Evolutionary conservation across 2,329 filamentous ascomycete genomes (phyloP), one percentile per base, ranked within the genome.

Genomic region (Ceratocystis eucalypticola): DNA sequence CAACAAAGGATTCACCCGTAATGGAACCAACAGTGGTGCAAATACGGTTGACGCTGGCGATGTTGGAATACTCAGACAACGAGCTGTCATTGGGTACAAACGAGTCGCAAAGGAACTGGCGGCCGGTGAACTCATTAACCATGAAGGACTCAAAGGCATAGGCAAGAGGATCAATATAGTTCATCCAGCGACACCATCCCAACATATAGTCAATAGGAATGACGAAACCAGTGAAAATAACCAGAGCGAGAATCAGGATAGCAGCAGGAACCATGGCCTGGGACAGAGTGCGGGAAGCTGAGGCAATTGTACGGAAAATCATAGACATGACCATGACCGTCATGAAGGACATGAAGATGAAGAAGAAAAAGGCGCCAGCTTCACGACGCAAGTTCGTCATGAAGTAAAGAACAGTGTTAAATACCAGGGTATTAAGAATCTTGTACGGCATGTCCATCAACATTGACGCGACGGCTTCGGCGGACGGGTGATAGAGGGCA

Each of bases 391-490:
- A 78, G 69, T 91, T 88, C 0, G 89, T 88, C 84, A 96, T 87
- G 76, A 96, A 96, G 77, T 96, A 96, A 2, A 96, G 76, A 1
- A 84, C 80, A 41, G 92, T 64, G 73, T 96, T 95, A 80, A 95
- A 96, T 3, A 83, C 76, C 69, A 95, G 80, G 0, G 84, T 77
- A 71, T 92, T 92, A n/a, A 76, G 46, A 7, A 95, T 75, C 75
- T 94, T 96, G 75, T 90, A 90, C 0, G 92, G 92, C 76, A 96
- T 77, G 71, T 96, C 92, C 69, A 84, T 88, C 37, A 96, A 76
- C 87, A 96, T 94, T 8, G 89, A 94, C 0, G 89, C 85, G 68
- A 90, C 81, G n/a, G 91, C 89, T 79, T 96, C 91, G 17, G 91
- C 88, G 8, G 88, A 91, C 0, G 92, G 91, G 72, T 96, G 92